phyloP scores from a whole-genome alignment of 2,329 filamentous ascomycete genomes.

The Helicocarpus griseus region DNA sequence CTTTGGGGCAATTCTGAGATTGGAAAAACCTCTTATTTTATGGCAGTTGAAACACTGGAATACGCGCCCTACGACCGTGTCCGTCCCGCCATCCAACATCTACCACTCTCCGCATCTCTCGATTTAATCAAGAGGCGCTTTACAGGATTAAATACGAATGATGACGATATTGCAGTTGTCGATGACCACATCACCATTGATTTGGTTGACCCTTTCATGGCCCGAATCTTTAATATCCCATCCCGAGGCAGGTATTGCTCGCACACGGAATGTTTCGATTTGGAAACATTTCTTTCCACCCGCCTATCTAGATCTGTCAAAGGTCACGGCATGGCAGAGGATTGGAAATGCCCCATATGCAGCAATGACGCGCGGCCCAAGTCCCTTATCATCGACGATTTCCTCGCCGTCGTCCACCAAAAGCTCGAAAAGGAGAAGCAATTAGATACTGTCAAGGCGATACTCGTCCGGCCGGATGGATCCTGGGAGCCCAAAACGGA shows the following conservation, averaged over 20 bases:
- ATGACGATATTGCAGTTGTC: constrained; percentile 56
- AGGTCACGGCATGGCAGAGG: constrained; percentile 30
- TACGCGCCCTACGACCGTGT: constrained; percentile 38
- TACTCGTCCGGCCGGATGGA: constrained; percentile 55
- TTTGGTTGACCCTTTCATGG: constrained; percentile 58
- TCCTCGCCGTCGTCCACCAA: constrained; percentile 53
- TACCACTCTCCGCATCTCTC: constrained; percentile 43
- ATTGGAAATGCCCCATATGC: constrained; percentile 85
- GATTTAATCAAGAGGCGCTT: constrained; percentile 47
- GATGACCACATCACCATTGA: constrained; percentile 51
- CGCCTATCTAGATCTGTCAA: constrained; percentile 39
- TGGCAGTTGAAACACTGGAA: constrained; percentile 64
- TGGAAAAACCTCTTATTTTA: constrained; percentile 16
- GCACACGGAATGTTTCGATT: constrained; percentile 84
- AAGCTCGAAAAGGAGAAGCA: constrained; percentile 42
- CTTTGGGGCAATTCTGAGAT: constrained; percentile 30
- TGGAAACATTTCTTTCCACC: constrained; percentile 67
- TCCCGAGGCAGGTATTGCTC: constrained; percentile 60
- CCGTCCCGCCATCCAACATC: constrained; percentile 28
- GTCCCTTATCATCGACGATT: constrained; percentile 62
- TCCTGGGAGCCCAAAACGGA: constrained; percentile 50
- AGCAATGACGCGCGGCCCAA: constrained; percentile 64
- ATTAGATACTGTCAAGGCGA: constrained; percentile 46
- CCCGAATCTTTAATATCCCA: constrained; percentile 57
- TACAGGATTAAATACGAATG: constrained; percentile 24